Evolutionary conservation across 2,329 filamentous ascomycete species (phyloP).

Genomic region (Clathrospora elynae): DNA sequence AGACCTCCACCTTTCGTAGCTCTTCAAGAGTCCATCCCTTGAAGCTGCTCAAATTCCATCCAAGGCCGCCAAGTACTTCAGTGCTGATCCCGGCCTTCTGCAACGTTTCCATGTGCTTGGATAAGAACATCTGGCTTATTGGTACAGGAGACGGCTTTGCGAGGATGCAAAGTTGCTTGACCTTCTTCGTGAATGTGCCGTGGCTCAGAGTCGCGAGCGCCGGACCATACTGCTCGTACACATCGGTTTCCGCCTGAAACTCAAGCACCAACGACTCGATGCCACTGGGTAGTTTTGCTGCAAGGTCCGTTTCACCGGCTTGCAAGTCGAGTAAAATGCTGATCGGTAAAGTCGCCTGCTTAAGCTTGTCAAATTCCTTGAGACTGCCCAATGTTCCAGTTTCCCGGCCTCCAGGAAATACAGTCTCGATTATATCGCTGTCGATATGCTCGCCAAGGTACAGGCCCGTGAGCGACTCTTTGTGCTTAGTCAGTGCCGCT

Average conservation of each 20-base stretch:
- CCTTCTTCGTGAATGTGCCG: too few species aligned
- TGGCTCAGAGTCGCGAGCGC: too few species aligned
- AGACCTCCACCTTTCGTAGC: too few species aligned
- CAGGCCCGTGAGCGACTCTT: background rate
- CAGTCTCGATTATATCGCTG: background rate
- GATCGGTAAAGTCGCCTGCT: background rate
- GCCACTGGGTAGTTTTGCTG: too few species aligned
- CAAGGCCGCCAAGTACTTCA: too few species aligned
- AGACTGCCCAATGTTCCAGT: conserved; percentile 7
- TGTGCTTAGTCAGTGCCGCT: conserved; percentile 8
- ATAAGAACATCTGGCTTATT: background rate
- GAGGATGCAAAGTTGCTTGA: too few species aligned
- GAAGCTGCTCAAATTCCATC: too few species aligned
- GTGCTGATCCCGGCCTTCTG: background rate
- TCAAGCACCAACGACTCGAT: too few species aligned
- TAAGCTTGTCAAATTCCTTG: conserved; percentile 1
- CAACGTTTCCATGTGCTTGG: background rate
- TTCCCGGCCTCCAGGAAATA: conserved; percentile 2
- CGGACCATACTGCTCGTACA: background rate
- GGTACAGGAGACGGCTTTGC: background rate
- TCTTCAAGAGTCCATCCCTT: too few species aligned
- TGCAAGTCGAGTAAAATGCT: background rate
- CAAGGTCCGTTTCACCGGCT: background rate
- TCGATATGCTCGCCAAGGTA: background rate
- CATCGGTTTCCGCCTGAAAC: background rate